Base-by-base conservation (phyloP, 139 green algal genomes). In the Tetradesmus obliquus region DNA sequence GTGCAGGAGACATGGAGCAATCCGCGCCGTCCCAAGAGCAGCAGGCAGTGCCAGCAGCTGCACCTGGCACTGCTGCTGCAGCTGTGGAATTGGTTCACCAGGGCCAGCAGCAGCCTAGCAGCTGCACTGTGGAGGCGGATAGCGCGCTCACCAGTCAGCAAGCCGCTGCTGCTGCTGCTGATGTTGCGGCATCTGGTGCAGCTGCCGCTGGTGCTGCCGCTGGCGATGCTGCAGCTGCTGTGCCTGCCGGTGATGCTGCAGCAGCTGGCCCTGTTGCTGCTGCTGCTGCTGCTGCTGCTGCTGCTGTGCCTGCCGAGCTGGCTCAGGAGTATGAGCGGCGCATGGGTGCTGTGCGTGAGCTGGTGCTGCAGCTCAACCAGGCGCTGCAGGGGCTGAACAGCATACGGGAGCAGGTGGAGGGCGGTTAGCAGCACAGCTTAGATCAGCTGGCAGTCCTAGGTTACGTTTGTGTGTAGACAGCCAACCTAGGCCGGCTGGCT, bases 321-420 rank as follows among this genome's bases (percentile, higher is more conserved):
- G 57, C 79, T 24, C n/a, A 85, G n/a, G 72, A 91, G 72, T 91
- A 91, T 76, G 87, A 91, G 10, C 87, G 74, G 2, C 54, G 74
- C 9, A 74, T 91, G 53, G 54, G 24, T 55, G 55, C 54, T 71
- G 87, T 91, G 53, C 57, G 22, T 15, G 72, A 91, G 20, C 51
- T 91, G 20, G 87, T 91, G 51, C 72, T 82, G 15, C 87, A 91
- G 72, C 4, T 91, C 54, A 91, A 91, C 79, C 57, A 91, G 45
- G 87, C 87, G 19, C 53, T 91, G 55, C 87, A 91, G 87, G 87
- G 87, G 4, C 60, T 91, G 71, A 91, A 85, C n/a, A 91, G 87
- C 45, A 74, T 91, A 5, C 22, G 72, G 72, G 87, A 85, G 72
- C 87, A 91, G 24, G 87, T 85, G 55, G 87, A 85, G 17, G 72